These are phyloP conservation scores for Coemansia reversa DNA, from an alignment of 192 early-diverging fungal genomes.

Conservation along the genomic window DNA sequence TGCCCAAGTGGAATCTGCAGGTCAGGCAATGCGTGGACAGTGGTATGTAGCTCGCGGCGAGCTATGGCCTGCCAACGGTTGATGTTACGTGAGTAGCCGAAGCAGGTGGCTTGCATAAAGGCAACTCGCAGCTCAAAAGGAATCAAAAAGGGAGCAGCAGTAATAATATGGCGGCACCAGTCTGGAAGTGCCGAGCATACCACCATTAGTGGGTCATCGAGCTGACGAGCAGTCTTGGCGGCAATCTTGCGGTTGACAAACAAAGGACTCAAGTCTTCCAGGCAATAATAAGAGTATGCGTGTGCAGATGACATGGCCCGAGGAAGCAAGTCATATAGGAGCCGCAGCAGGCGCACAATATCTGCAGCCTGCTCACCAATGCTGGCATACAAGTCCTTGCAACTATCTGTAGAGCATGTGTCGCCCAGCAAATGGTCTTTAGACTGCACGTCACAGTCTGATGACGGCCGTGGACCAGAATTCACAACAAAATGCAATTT, in stretches of 20 bases:
- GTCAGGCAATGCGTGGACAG: slow-evolving; percentile 1
- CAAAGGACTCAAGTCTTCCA: not conserved
- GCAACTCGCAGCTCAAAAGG: slow-evolving; percentile 77
- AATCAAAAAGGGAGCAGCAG: slow-evolving; percentile 73
- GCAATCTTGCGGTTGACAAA: slow-evolving; percentile 83
- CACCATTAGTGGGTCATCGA: slow-evolving; percentile 88
- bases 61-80: slow-evolving; percentile 59
- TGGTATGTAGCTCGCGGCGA: slow-evolving; percentile 21
- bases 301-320: not conserved
- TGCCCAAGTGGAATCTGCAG: slow-evolving; percentile 59
- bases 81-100: slow-evolving; percentile 84
- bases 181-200: slow-evolving; percentile 74
- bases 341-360: slow-evolving; percentile 12
- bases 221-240: slow-evolving; percentile 81
- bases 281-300: not conserved
- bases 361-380: slow-evolving; percentile 17
- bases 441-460: not conserved
- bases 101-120: slow-evolving; percentile 79
- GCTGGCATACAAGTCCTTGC: not conserved
- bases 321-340: slow-evolving; percentile 10
- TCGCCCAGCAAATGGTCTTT: not conserved
- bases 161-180: slow-evolving; percentile 70
- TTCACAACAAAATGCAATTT: slow-evolving; percentile 24
- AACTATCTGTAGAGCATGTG: not conserved
- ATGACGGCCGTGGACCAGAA: slow-evolving; percentile 6